Evolutionary conservation across 1,284 basidiomycete species (phyloP).

Genomic region (Apiotrichum veenhuisii): DNA sequence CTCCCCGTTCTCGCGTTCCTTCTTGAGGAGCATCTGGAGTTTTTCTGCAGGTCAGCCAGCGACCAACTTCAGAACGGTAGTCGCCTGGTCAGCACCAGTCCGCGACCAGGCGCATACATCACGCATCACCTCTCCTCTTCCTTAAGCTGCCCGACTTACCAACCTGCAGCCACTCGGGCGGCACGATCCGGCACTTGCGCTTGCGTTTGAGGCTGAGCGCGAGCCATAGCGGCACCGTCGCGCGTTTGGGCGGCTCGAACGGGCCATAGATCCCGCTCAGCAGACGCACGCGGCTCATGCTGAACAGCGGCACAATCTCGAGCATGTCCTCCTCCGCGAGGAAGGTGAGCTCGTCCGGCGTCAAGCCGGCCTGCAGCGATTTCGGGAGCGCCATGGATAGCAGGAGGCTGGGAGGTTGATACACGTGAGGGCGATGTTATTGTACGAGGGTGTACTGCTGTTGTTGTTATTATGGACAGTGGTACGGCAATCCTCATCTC

Average conservation of each 20-base stretch:
- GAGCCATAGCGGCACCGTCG: conserved; percentile 88
- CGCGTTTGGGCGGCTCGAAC: conserved; percentile 76
- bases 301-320: conserved; percentile 75
- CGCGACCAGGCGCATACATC: too few relatives aligned
- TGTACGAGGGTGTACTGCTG: not conserved
- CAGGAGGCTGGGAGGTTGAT: not conserved
- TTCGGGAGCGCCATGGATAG: conserved; percentile 51
- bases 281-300: conserved; percentile 82
- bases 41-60: conserved; percentile 60
- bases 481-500: too few relatives aligned
- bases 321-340: conserved; percentile 76
- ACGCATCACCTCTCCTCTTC: too few relatives aligned
- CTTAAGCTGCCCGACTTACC: too few relatives aligned
- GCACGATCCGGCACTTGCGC: conserved; percentile 85
- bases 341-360: conserved; percentile 71
- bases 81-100: too few relatives aligned
- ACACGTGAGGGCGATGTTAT: conserved; percentile 10
- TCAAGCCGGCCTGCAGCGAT: conserved; percentile 42
- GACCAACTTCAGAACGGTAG: not conserved
- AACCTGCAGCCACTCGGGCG: conserved; percentile 81
- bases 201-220: conserved; percentile 88
- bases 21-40: conserved; percentile 65
- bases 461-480: too few relatives aligned
- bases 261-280: conserved; percentile 91
- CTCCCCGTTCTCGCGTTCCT: conserved; percentile 64